Conservation (phyloP, 257 asterid species). For the Osmanthus fragrans region DNA sequence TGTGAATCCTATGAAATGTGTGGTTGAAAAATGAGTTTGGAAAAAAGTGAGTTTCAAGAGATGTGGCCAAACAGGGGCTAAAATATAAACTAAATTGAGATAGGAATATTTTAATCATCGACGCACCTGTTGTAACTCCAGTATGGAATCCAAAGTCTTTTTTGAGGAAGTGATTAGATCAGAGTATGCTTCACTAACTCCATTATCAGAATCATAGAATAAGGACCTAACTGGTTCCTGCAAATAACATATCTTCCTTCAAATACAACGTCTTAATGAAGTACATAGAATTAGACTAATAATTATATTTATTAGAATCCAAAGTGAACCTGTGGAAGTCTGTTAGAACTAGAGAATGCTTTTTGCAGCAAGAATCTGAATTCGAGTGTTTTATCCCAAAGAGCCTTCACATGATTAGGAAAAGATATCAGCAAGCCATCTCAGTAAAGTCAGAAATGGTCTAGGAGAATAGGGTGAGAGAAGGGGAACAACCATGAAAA, state of each 20-base stretch:
- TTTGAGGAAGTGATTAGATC: constrained; percentile 69
- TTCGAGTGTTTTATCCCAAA: constrained; percentile 96
- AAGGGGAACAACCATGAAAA: not conserved
- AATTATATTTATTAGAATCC: constrained; percentile 7
- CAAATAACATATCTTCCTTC: constrained; percentile 17
- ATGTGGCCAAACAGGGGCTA: too few species aligned
- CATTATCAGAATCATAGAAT: constrained; percentile 50
- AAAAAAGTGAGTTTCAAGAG: too few species aligned
- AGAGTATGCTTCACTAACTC: constrained; percentile 69
- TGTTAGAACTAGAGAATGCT: constrained; percentile 71
- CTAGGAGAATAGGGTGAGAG: not conserved
- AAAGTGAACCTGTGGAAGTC: constrained; percentile 85
- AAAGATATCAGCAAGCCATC: constrained; percentile 26
- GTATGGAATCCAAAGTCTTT: constrained; percentile 71
- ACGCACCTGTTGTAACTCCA: constrained; percentile 77
- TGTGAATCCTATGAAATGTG: too few species aligned
- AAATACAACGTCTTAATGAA: constrained; percentile 19
- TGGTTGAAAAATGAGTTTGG: too few species aligned
- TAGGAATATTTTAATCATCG: constrained; percentile 6
- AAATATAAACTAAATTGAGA: too few species aligned
- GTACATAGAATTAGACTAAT: not conserved
- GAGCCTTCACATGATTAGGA: constrained; percentile 53
- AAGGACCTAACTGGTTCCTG: constrained; percentile 81
- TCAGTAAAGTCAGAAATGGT: constrained; percentile 11
- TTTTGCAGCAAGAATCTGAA: constrained; percentile 89